Base-by-base conservation (phyloP, 768 basidiomycete species). In the Gloeophyllum trabeum region DNA sequence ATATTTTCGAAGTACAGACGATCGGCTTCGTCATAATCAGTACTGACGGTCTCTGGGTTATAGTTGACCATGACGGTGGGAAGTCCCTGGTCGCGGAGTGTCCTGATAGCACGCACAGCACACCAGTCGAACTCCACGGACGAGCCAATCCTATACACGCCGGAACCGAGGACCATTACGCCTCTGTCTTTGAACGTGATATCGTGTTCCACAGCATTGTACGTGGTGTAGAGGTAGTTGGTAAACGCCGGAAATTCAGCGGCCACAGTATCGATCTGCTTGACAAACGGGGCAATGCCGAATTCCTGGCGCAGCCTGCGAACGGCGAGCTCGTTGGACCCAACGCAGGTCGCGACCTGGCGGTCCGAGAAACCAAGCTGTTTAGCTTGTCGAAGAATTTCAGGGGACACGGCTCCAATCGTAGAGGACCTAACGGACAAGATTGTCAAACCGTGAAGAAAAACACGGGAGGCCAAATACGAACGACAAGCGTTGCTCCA, bases 101-200 rank as follows among this genome's bases (percentile, higher is more conserved):
- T 98, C 51, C 94, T 71, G 57, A 98, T 98, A 24, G 93, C 91
- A 39, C 93, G 83, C 41, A 99, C 94, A 13, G 94, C 96, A 61
- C 94, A 98, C 94, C 94, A 99, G 59, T 98, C 94, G 64, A 99
- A 98, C 65, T 99, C 94, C 61, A 99, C 94, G 3, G 93, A 97
- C 2, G 94, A 98, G 14, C 96, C 94, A 51, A 99, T 99, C 41
- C 96, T 83, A 63, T 99, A 99, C 2, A 97, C 94, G 44, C 96
- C 96, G 12, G 94, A 98, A 24, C 96, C 96, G 32, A 98, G 73
- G 3, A 98, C 96, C 77, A 98, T 94, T 46, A 98, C 81, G 48
- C 94, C 96, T 44, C 83, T 75, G 56, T 99, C 96, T 39, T 79
- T 62, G 66, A 99, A 99, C 4, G 66, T 59, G 51, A 98, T 62